Evolutionary conservation across 352 stramenopile species (phyloP), one percentile per base, ranked within the genome.

Genomic region (Pythium aristosporum): DNA sequence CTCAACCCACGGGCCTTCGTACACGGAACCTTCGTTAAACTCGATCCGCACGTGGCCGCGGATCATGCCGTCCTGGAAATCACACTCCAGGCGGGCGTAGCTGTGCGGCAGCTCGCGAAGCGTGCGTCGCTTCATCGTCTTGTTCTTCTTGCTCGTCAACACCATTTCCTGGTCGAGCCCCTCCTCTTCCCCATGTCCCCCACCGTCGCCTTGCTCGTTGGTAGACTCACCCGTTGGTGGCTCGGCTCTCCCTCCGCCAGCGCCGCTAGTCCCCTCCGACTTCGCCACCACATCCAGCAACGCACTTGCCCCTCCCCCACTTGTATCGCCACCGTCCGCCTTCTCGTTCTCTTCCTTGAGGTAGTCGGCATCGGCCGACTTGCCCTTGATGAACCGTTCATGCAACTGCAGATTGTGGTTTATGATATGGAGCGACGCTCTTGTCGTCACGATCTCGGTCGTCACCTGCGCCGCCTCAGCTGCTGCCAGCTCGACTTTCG

Each of bases 1-100:
- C 55, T 92, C 80, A 3, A 91, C 79, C 83, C 83, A 94, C 13
- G 85, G 85, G 0, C 85, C 85, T 79, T 92, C 85, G 56, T 94
- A 94, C 5, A 80, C 65, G 6, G 85, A 91, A 5, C 83, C 80
- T 63, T 92, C 83, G 52, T 91, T 92, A 61, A 74, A 94, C 63
- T 92, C 85, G 52, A 92, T 79, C 11, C 77, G 60, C 18, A 92
- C 85, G 42, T 79, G 61, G 20, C 76, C 82, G 42, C 77, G 74
- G 42, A 94, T 89, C 28, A 69, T 64, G 0, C 85, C 85, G 71
- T 94, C 77, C 20, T 76, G 60, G 57, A 94, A 94, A 0, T 75
- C 73, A 48, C 85, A 92, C 67, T 94, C 85, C 15, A 94, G 68
- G 2, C 85, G 80, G 1, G 80, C 59, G 59, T 91, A 94, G 37